phyloP scores from a whole-genome alignment of 2,329 filamentous ascomycete species.

The Botrytis fragariae region DNA sequence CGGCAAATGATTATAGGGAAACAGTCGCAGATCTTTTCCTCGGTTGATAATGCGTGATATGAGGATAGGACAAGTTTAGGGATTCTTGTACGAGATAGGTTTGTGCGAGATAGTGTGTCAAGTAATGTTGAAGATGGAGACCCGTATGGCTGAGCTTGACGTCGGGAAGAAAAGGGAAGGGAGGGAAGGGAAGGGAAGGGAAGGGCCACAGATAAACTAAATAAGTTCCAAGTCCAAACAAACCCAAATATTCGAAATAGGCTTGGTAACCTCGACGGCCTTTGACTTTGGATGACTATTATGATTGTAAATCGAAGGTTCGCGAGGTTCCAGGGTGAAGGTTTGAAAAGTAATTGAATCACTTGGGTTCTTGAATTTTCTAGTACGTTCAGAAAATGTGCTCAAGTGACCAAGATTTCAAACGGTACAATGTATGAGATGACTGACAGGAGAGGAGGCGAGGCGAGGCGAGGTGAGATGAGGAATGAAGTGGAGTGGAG shows the following conservation, averaged over 20 bases:
- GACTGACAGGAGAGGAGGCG: background rate
- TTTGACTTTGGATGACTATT: background rate
- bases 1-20: slow-evolving; percentile 5
- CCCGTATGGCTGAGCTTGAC: background rate
- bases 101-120: background rate
- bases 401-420: background rate
- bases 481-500: background rate
- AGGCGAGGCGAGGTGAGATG: background rate
- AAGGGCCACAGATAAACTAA: background rate
- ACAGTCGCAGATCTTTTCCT: background rate
- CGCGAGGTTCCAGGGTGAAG: background rate
- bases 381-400: background rate
- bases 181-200: too few species aligned
- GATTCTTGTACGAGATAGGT: background rate
- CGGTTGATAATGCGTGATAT: background rate
- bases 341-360: background rate
- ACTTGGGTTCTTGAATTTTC: background rate
- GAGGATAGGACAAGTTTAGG: background rate
- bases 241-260: background rate
- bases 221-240: background rate
- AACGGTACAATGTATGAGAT: too few species aligned
- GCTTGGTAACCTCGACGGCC: background rate
- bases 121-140: background rate
- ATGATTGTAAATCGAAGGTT: background rate
- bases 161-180: background rate